Percentiles rank a stretch among this genome's conserved stretches.
These are phyloP conservation scores for Marsdenia floribunda DNA, from an alignment of 257 asterid genomes.

Conservation along the genomic window DNA sequence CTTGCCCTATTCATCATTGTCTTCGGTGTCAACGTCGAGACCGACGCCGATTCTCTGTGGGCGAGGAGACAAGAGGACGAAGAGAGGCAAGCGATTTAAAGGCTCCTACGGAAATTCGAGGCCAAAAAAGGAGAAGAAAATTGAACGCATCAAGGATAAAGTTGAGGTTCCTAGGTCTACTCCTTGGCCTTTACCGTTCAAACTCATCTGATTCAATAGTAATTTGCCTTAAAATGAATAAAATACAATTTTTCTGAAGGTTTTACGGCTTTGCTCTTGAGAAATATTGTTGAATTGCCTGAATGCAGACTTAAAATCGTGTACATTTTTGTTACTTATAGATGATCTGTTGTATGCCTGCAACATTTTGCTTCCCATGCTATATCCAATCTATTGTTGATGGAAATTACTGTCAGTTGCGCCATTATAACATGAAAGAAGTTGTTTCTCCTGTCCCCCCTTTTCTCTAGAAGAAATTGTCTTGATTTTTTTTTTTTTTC, in stretches of 20 bases:
- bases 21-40: conserved; percentile 22
- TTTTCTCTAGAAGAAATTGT: neutral
- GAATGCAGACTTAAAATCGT: neutral
- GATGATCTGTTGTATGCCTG: neutral
- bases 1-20: conserved; percentile 30
- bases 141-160: conserved; percentile 73
- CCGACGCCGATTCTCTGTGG: conserved; percentile 60
- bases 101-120: conserved; percentile 71
- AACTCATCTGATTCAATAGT: conserved; percentile 39
- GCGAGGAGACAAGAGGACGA: conserved; percentile 80
- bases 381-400: neutral
- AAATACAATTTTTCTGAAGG: neutral
- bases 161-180: conserved; percentile 86
- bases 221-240: neutral
- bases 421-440: neutral
- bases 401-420: neutral
- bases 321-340: neutral
- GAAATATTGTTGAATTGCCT: neutral
- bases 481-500: neutral
- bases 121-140: conserved; percentile 66
- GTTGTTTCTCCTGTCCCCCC: neutral
- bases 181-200: conserved; percentile 96
- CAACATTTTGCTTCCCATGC: neutral
- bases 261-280: neutral
- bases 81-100: conserved; percentile 77